Conservation (phyloP, 495 filamentous ascomycete genomes). For the Podospora appendiculata region DNA sequence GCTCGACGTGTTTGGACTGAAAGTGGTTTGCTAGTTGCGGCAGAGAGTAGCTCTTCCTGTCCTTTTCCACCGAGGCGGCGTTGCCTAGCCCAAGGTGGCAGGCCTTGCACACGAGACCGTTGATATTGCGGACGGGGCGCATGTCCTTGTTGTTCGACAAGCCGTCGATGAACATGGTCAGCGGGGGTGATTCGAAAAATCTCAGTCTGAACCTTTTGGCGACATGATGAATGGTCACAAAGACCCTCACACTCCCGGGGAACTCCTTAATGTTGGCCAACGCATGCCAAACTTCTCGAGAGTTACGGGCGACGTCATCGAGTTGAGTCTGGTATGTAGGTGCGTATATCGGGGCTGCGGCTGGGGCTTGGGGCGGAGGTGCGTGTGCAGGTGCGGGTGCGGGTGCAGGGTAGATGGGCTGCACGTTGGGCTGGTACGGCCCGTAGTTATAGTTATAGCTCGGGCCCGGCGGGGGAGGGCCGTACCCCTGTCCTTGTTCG, state of each 20-base stretch:
- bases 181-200: slow-evolving; percentile 47
- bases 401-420: slow-evolving; percentile 8
- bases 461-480: slow-evolving; percentile 6
- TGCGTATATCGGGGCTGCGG: slow-evolving; percentile 3
- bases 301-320: slow-evolving; percentile 49
- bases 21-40: slow-evolving; percentile 63
- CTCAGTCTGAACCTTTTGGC: slow-evolving; percentile 43
- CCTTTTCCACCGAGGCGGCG: slow-evolving; percentile 24
- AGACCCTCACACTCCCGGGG: slow-evolving; percentile 52
- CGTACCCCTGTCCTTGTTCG: slow-evolving; percentile 13
- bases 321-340: slow-evolving; percentile 43
- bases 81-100: slow-evolving; percentile 38
- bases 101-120: slow-evolving; percentile 56
- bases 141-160: slow-evolving; percentile 57
- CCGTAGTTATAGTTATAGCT: slow-evolving; percentile 21
- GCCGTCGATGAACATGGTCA: slow-evolving; percentile 59
- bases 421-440: slow-evolving; percentile 12
- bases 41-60: slow-evolving; percentile 49
- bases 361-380: too few species aligned
- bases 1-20: slow-evolving; percentile 46
- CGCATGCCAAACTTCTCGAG: slow-evolving; percentile 55
- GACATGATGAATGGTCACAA: slow-evolving; percentile 56
- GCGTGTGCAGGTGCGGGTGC: neutral
- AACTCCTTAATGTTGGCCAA: slow-evolving; percentile 55
- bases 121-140: slow-evolving; percentile 57